Base-by-base conservation (phyloP, 495 filamentous ascomycete genomes). In the Jackrogersella multiformis region DNA sequence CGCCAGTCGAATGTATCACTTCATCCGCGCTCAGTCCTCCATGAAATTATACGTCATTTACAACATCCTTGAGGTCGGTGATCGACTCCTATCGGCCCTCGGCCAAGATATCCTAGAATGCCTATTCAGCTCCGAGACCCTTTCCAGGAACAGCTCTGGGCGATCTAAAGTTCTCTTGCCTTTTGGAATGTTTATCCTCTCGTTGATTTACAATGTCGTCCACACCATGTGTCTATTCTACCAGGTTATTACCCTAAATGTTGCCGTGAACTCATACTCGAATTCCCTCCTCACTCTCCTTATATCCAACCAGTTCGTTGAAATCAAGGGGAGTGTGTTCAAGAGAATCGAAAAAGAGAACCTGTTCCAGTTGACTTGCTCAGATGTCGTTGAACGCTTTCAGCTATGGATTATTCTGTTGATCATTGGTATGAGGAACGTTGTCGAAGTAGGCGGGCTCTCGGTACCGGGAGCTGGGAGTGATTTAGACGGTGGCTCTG, bases 11-110 rank as follows among this genome's bases (percentile, higher is more conserved):
- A 97, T 99, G 92, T 99, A 99, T 77, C 95, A 99, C 75, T 91
- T 93, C 72, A 97, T 99, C 71, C 89, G 93, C 44, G 95, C 93
- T 6, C 96, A 98, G 78, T 92, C 93, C 4, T 93, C 94, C 6
- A 96, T 99, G 78, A 99, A 99, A 75, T 83, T 99, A 2, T 99
- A 98, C 77, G 94, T 97, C 42, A 97, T 99, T 48, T 98, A 96
- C 80, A 98, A 98, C 71, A 91, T 96, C 28, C 84, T 99, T 3
- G 95, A 99, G 77, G 85, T 93, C 8, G 88, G 88, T 51, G 95
- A 99, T 74, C 88, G 92, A 23, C 82, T 99, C 0, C 86, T 97
- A 54, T 90, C 92, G 4, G 94, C 95, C 0, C 82, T 98, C 20
- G 95, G 95, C 24, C 96, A 98, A 76, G 95, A 99, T 77, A 89